These are phyloP conservation scores for Waltergamsia citrina DNA, from an alignment of 2,329 filamentous ascomycete species.

Conservation along the genomic window DNA sequence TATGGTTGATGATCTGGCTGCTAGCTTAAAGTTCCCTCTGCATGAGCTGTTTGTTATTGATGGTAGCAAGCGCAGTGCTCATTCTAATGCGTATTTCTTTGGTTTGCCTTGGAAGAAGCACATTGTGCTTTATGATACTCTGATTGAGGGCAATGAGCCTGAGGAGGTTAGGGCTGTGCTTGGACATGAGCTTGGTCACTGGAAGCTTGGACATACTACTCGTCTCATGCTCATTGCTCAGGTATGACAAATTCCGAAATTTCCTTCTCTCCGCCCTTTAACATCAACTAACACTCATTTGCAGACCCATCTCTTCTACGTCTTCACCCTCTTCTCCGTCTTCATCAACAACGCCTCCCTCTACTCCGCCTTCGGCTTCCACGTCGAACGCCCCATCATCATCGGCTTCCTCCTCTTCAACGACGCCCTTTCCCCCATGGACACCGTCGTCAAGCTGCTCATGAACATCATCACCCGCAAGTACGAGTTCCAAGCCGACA, in stretches of 20 bases:
- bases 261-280: constrained; percentile 1
- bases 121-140: constrained; percentile 97
- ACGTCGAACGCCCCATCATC: constrained; percentile 76
- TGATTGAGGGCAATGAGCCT: constrained; percentile 89
- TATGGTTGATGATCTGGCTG: constrained; percentile 74
- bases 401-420: constrained; percentile 97
- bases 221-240: constrained; percentile 80
- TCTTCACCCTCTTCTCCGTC: constrained; percentile 91
- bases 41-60: constrained; percentile 92
- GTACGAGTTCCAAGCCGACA: constrained; percentile 94
- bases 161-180: constrained; percentile 92
- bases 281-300: constrained; percentile 8
- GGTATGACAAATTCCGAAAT: constrained; percentile 34
- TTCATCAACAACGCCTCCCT: constrained; percentile 94
- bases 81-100: constrained; percentile 93
- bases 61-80: constrained; percentile 76
- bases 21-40: constrained; percentile 81
- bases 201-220: constrained; percentile 92
- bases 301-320: constrained; percentile 91
- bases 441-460: constrained; percentile 85
- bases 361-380: constrained; percentile 86
- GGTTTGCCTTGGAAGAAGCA: constrained; percentile 99
- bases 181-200: constrained; percentile 93
- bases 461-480: constrained; percentile 94
- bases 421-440: constrained; percentile 88